Conservation (phyloP, 2,329 filamentous ascomycete genomes). For the Penicillium rolfsii region DNA sequence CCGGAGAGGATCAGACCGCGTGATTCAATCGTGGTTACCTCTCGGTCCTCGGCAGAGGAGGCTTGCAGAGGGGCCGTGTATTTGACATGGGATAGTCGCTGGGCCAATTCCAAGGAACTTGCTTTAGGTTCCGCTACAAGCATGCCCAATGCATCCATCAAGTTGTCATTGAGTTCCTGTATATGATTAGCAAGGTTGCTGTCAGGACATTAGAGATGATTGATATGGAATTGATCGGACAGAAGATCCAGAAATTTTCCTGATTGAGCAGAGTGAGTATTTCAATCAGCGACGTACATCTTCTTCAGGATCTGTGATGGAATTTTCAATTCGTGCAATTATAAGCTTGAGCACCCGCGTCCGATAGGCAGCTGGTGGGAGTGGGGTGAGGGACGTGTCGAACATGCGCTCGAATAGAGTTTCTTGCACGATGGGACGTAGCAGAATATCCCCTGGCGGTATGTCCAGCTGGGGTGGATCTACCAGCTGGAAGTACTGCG, state of each 20-base stretch:
- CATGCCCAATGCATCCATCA: conserved; percentile 70
- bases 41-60: conserved; percentile 16
- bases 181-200: conserved; percentile 6
- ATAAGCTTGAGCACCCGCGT: conserved; percentile 74
- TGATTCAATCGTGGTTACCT: conserved; percentile 54
- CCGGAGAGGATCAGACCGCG: conserved; percentile 61
- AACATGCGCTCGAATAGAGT: conserved; percentile 70
- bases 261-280: no score
- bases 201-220: neutral
- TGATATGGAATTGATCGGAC: neutral
- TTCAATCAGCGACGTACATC: conserved; percentile 64
- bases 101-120: conserved; percentile 67
- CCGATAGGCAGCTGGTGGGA: conserved; percentile 71
- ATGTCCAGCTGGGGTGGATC: conserved; percentile 64
- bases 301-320: conserved; percentile 79
- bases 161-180: conserved; percentile 80
- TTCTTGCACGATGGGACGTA: conserved; percentile 65
- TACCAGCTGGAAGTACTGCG: conserved; percentile 81
- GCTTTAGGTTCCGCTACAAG: conserved; percentile 67
- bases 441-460: conserved; percentile 63
- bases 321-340: conserved; percentile 68
- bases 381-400: conserved; percentile 57
- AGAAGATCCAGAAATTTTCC: neutral
- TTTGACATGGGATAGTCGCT: conserved; percentile 74
- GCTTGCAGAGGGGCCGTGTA: conserved; percentile 56